Conservation (phyloP, 495 filamentous ascomycete species). For the Hypoxylon rickii region DNA sequence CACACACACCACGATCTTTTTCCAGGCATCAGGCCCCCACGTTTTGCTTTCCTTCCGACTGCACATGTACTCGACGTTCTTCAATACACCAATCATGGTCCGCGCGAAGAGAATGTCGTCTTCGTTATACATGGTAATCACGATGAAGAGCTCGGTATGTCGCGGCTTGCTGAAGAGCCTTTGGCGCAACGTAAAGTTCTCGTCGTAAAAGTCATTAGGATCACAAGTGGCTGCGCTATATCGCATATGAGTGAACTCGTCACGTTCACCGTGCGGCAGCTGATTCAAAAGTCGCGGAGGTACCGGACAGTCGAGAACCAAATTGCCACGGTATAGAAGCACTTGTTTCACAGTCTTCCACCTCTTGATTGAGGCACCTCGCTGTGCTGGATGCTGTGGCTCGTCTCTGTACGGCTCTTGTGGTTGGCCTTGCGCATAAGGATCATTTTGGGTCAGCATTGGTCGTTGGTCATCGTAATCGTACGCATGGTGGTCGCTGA, state of each 20-base stretch:
- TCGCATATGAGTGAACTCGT: slow-evolving; percentile 99
- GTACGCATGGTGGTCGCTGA: slow-evolving; percentile 61
- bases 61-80: slow-evolving; percentile 98
- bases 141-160: slow-evolving; percentile 96
- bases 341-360: slow-evolving; percentile 99
- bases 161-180: slow-evolving; percentile 90
- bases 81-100: slow-evolving; percentile 96
- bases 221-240: slow-evolving; percentile 98
- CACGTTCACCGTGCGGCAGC: slow-evolving; percentile 86
- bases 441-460: slow-evolving; percentile 55
- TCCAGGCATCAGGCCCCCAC: slow-evolving; percentile 99
- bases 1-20: slow-evolving; percentile 98
- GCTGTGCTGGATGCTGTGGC: slow-evolving; percentile 57
- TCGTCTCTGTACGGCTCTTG: slow-evolving; percentile 56
- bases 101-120: slow-evolving; percentile 95
- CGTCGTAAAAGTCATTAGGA: slow-evolving; percentile 80
- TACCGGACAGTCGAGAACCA: slow-evolving; percentile 96
- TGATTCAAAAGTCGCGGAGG: slow-evolving; percentile 85
- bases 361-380: slow-evolving; percentile 70
- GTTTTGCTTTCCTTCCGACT: slow-evolving; percentile 87
- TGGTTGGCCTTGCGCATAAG: slow-evolving; percentile 41
- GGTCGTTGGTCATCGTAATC: slow-evolving; percentile 56
- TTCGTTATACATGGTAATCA: slow-evolving; percentile 99
- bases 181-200: slow-evolving; percentile 93
- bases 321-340: slow-evolving; percentile 92